Base-by-base conservation (phyloP, 2,329 filamentous ascomycete species). In the Trichophyton simii region DNA sequence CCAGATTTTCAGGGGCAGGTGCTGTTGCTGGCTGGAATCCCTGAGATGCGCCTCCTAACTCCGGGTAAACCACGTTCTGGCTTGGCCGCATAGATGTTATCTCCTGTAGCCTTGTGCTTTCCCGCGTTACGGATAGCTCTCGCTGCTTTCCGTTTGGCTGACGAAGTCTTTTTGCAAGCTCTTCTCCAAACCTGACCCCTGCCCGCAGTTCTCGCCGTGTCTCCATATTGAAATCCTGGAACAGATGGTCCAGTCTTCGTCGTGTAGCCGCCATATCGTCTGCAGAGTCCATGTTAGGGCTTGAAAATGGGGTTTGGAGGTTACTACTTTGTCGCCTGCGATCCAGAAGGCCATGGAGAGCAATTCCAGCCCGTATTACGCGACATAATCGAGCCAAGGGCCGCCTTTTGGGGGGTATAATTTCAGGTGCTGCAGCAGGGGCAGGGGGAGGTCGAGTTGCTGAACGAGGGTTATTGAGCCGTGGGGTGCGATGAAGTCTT, bases 151-250 rank as follows among this genome's bases (percentile, higher is more conserved):
- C 61, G n/a, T 63, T 60, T 5, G 62, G 58, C 42, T 65, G 59
- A 59, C 65, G 67, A 52, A 71, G 71, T 52, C 70, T 68, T 64
- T 71, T 76, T 9, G 73, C 75, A 59, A 78, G 68, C 61, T 75
- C 70, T 63, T 78, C 75, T 7, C 74, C 77, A 64, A 78, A 72
- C 8, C 72, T 68, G 52, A 78, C 66, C 31, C 73, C 75, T 54
- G 72, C 73, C 62, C 72, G 70, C 61, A 79, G 62, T 63, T 77
- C 73, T 63, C 73, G 69, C 65, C 72, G 69, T 20, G 72, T 75
- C 2, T 72, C 69, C 7, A 67, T 64, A 48, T 71, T 68, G 57
- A 78, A 73, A n/a, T 71, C 73, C 52, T 65, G 62, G 62, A 77
- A 76, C 22, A 73, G 63, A 31, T 67, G 50, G 54, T 77, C 72